Conservation (phyloP, 192 early-diverging fungal species). For the Coemansia sp. region DNA sequence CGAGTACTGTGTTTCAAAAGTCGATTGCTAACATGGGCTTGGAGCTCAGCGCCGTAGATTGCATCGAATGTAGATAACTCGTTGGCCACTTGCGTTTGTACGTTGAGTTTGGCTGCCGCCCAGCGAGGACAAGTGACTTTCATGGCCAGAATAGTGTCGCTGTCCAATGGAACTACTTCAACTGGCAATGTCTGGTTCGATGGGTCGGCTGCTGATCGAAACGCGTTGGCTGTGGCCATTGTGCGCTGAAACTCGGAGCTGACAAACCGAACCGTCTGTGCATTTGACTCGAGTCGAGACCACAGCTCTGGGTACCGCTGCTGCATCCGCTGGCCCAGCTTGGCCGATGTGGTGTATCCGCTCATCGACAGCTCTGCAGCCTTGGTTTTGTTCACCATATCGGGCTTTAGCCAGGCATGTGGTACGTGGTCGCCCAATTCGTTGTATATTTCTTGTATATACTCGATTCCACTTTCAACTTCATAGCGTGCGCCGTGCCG, state of each 20-base stretch:
- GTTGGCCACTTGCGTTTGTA: neutral
- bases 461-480: constrained; percentile 10
- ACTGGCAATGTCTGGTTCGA: constrained; percentile 16
- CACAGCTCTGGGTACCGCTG: constrained; percentile 16
- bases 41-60: constrained; percentile 9
- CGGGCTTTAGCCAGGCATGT: constrained; percentile 19
- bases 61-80: constrained; percentile 24
- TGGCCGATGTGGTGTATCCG: constrained; percentile 17
- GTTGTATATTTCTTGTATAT: constrained; percentile 12
- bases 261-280: constrained; percentile 11
- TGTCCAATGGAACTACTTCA: constrained; percentile 17
- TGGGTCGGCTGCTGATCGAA: constrained; percentile 18
- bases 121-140: constrained; percentile 34
- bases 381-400: constrained; percentile 14
- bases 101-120: constrained; percentile 4
- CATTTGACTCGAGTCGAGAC: neutral
- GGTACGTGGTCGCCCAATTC: constrained; percentile 21
- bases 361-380: constrained; percentile 10
- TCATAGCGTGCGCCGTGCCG: constrained; percentile 48
- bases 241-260: constrained; percentile 44
- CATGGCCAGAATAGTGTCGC: constrained; percentile 36
- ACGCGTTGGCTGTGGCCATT: constrained; percentile 23
- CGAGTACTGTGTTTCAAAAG: constrained; percentile 1
- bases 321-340: constrained; percentile 16
- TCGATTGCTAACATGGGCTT: neutral